These are phyloP conservation scores for Fusarium dimerum DNA, from an alignment of 2,329 filamentous ascomycete genomes.

Conservation along the genomic window DNA sequence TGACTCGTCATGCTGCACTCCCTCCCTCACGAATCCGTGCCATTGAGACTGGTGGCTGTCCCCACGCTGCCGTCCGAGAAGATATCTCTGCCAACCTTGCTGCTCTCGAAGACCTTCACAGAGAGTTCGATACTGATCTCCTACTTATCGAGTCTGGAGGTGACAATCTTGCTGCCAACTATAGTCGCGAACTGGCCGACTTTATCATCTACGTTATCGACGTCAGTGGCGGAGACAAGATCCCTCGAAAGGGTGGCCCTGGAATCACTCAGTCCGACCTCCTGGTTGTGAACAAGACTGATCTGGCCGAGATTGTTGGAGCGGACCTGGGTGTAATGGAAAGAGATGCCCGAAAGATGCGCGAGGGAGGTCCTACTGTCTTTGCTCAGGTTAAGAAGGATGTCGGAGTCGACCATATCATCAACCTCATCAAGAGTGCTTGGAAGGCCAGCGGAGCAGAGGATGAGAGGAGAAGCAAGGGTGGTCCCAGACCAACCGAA, in stretches of 20 bases:
- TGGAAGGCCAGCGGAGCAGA: constrained; percentile 90
- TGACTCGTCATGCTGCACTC: constrained; percentile 82
- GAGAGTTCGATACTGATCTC: constrained; percentile 75
- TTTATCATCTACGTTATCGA: constrained; percentile 99
- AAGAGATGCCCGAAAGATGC: constrained; percentile 88
- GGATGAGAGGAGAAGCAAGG: constrained; percentile 52
- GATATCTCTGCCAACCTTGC: constrained; percentile 94
- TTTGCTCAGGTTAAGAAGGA: constrained; percentile 97
- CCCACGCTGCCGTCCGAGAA: constrained; percentile 95
- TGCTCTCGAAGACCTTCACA: constrained; percentile 85
- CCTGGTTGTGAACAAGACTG: constrained; percentile 95
- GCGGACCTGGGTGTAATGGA: constrained; percentile 95
- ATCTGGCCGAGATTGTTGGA: constrained; percentile 85
- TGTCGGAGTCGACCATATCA: constrained; percentile 81
- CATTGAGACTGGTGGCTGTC: constrained; percentile 97
- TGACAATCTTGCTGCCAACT: constrained; percentile 97
- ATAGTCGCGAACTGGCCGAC: constrained; percentile 90
- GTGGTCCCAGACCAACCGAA: constrained; percentile 59
- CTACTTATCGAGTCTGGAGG: constrained; percentile 94
- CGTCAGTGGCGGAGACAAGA: constrained; percentile 93
- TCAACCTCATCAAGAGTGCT: constrained; percentile 83
- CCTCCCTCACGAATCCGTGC: constrained; percentile 83
- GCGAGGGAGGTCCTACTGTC: constrained; percentile 91
- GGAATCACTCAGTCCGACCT: constrained; percentile 96
- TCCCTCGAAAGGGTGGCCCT: constrained; percentile 91